Evolutionary conservation across 257 asterid genomes (phyloP).

Genomic region (Solanum appendiculatum): DNA sequence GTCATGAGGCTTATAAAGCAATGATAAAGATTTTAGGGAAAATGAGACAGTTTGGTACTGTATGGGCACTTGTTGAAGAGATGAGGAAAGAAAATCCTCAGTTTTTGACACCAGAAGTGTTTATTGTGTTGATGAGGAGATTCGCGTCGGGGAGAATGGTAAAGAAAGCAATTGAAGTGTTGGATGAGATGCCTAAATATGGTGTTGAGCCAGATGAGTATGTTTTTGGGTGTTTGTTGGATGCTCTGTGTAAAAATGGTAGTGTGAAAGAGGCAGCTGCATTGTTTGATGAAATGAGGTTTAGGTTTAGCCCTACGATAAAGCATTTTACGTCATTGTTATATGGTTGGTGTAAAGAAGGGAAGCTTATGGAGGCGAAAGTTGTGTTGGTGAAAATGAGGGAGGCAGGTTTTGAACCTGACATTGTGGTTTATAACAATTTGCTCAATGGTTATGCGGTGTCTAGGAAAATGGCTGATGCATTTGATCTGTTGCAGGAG

Average conservation of each 20-base stretch:
- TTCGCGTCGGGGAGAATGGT: slow-evolving; percentile 88
- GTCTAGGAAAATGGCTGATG: slow-evolving; percentile 70
- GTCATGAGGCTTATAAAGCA: slow-evolving; percentile 67
- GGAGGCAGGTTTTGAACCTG: slow-evolving; percentile 91
- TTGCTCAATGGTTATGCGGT: slow-evolving; percentile 69
- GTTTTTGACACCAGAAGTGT: slow-evolving; percentile 59
- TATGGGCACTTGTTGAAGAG: slow-evolving; percentile 95
- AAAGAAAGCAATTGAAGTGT: slow-evolving; percentile 76
- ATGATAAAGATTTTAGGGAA: slow-evolving; percentile 71
- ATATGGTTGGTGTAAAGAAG: slow-evolving; percentile 92
- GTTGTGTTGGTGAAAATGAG: slow-evolving; percentile 69
- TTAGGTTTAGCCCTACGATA: slow-evolving; percentile 54
- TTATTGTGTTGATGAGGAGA: slow-evolving; percentile 82
- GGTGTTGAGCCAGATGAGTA: slow-evolving; percentile 90
- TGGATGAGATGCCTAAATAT: slow-evolving; percentile 90
- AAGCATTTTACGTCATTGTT: slow-evolving; percentile 78
- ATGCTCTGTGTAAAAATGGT: slow-evolving; percentile 86
- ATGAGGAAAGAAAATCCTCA: slow-evolving; percentile 80
- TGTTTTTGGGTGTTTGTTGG: slow-evolving; percentile 81
- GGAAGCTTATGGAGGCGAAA: slow-evolving; percentile 83
- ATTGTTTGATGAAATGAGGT: slow-evolving; percentile 77
- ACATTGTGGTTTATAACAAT: slow-evolving; percentile 80
- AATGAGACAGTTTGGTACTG: slow-evolving; percentile 93
- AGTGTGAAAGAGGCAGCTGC: slow-evolving; percentile 81
- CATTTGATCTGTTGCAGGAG: slow-evolving; percentile 69